A percentile compares a stretch with the other conserved stretches of the same genome.
These are phyloP conservation scores for Mrakia hoshinonis DNA, from an alignment of 768 basidiomycete species.

Conservation along the genomic window DNA sequence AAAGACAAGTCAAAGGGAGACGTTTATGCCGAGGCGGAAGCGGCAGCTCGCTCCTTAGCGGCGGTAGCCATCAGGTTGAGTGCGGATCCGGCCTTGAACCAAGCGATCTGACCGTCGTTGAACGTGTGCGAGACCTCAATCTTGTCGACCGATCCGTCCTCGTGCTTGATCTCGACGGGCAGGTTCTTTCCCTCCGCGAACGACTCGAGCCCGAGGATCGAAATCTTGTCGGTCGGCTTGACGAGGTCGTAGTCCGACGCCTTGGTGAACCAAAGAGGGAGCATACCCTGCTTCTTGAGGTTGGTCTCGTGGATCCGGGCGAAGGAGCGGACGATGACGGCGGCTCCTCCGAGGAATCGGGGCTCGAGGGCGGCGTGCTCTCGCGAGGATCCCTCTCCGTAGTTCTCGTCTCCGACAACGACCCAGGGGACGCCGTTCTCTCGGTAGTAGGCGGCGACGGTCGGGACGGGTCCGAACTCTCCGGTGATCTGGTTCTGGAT, in stretches of 20 bases:
- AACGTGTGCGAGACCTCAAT: conserved; percentile 81
- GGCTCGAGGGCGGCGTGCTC: conserved; percentile 97
- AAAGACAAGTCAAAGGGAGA: not conserved
- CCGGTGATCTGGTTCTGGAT: conserved; percentile 80
- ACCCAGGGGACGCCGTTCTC: conserved; percentile 90
- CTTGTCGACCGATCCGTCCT: conserved; percentile 51
- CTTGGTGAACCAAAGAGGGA: conserved; percentile 85
- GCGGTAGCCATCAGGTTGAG: conserved; percentile 50
- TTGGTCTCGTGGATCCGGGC: conserved; percentile 92
- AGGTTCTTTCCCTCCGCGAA: conserved; percentile 91
- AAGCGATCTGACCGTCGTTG: conserved; percentile 76
- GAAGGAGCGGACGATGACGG: conserved; percentile 92
- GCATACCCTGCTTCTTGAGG: conserved; percentile 88
- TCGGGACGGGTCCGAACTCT: conserved; percentile 73
- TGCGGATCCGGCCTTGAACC: conserved; percentile 97
- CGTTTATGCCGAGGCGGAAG: conserved; percentile 3
- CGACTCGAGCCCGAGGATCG: conserved; percentile 75
- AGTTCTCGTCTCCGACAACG: conserved; percentile 74
- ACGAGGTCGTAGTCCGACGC: conserved; percentile 91
- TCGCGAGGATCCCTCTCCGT: conserved; percentile 96
- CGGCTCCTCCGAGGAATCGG: conserved; percentile 86
- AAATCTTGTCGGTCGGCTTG: conserved; percentile 74
- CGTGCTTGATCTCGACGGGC: conserved; percentile 70
- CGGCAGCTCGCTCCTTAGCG: not conserved
- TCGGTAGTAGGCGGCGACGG: conserved; percentile 78